Evolutionary conservation across 495 filamentous ascomycete species (phyloP), one percentile per base, ranked within the genome.

Genomic region (Lophium mytilinum): DNA sequence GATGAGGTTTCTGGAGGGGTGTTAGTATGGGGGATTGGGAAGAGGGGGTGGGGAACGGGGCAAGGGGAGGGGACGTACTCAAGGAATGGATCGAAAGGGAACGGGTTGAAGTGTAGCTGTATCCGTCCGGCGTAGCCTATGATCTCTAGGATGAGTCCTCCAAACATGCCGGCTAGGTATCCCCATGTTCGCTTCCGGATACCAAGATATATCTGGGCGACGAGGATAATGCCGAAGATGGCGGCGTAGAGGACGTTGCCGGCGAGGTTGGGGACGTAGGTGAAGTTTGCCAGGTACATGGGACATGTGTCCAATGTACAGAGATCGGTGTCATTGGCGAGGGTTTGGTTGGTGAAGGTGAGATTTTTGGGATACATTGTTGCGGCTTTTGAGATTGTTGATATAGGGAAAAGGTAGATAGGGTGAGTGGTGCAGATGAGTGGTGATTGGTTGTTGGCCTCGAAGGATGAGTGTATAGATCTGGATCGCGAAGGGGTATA

Each of bases 1-100:
- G 68, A 79, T 77, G 57, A 84, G 80, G 67, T 83, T 79, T 37
- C 70, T 73, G 50, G 33, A 30, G 6, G 3, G 37, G 19, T 14
- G 19, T 11, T 53, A 41, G 15, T 53, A 30, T 42, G 12, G 6
- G 37, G 24, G 24, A 4, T 41, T 45, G 14, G 41, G 4, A 42
- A n/a, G 18, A 17, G 39, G 14, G 4, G 9, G 18, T n/a, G 3
- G 9, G 18, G 3, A 3, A 42, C 18, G 39, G 4, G 9, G 18
- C 9, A n/a, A 11, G 8, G 9, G 7, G 15, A 45, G 10, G 12
- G 5, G 48, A 54, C 33, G 12, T 60, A 58, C 55, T 19, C 9
- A 30, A 58, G 37, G 34, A 58, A 58, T 5, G 53, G 33, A 10
- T 18, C 35, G 43, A 61, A 55, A n/a, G 9, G 42, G 52, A 66